Percentiles rank a stretch among this genome's conserved stretches.
Conservation (phyloP, 2,329 filamentous ascomycete species). For the Biscogniauxia mediterranea region DNA sequence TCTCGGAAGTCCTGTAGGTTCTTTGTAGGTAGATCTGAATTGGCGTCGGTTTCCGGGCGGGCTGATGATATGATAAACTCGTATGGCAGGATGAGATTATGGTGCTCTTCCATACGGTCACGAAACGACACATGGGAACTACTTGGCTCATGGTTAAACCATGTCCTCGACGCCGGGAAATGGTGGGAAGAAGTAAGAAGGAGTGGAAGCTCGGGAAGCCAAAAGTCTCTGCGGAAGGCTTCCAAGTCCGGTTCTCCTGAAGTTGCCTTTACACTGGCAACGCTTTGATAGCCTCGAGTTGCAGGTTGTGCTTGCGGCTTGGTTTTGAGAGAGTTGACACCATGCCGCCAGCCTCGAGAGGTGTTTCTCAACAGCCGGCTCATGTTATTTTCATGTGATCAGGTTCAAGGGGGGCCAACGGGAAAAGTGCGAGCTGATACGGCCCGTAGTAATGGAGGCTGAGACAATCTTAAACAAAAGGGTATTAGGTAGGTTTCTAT, state of each 20-base stretch:
- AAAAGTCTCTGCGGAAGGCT: slow-evolving; percentile 21
- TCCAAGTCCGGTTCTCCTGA: slow-evolving; percentile 17
- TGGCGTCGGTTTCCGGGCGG: background rate
- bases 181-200: slow-evolving; percentile 3
- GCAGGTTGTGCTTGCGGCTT: background rate
- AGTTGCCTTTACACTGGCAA: slow-evolving; percentile 5
- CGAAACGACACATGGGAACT: slow-evolving; percentile 13
- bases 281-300: background rate
- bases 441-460: too few species aligned
- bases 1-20: slow-evolving; percentile 14
- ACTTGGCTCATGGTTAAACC: slow-evolving; percentile 23
- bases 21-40: background rate
- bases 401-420: too few species aligned
- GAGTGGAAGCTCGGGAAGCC: slow-evolving; percentile 20
- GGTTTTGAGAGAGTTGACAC: background rate
- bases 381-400: too few species aligned
- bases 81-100: slow-evolving; percentile 26
- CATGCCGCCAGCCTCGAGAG: background rate
- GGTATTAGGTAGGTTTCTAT: too few species aligned
- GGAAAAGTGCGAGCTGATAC: too few species aligned
- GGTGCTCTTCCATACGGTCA: slow-evolving; percentile 20
- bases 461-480: too few species aligned
- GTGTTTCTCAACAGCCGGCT: too few species aligned
- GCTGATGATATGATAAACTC: slow-evolving; percentile 21
- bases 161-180: slow-evolving; percentile 23